Percentiles rank a stretch among this genome's conserved stretches.
These are phyloP conservation scores for Ogataea minuta DNA, from an alignment of 805 yeast genomes.

Conservation along the genomic window DNA sequence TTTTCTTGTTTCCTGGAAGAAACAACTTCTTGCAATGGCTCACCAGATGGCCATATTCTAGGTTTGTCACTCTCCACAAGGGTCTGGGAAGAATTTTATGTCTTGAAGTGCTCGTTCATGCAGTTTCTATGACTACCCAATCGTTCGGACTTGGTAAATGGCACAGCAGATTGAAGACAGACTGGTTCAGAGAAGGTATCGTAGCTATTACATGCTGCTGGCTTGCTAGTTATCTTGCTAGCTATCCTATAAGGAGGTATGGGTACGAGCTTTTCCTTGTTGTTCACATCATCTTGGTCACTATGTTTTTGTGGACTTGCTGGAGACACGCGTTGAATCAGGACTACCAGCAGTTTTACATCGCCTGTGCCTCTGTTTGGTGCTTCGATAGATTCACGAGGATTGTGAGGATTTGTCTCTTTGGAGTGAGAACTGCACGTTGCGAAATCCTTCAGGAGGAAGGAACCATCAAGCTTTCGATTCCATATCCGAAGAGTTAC, in stretches of 20 bases:
- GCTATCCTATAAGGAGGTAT: slow-evolving; percentile 47
- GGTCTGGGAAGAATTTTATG: slow-evolving; percentile 50
- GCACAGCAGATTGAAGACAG: slow-evolving; percentile 27
- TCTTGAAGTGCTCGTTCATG: slow-evolving; percentile 46
- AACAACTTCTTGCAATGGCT: slow-evolving; percentile 59
- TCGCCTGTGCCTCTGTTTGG: slow-evolving; percentile 49
- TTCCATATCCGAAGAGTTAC: slow-evolving; percentile 42
- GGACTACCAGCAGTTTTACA: slow-evolving; percentile 33
- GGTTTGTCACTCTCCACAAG: slow-evolving; percentile 57
- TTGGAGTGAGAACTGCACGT: slow-evolving; percentile 40
- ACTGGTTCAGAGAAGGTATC: slow-evolving; percentile 33
- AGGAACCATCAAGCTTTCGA: slow-evolving; percentile 46
- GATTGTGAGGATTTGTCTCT: slow-evolving; percentile 35
- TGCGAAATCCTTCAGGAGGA: slow-evolving; percentile 42
- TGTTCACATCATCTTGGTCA: slow-evolving; percentile 57
- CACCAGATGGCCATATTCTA: slow-evolving; percentile 55
- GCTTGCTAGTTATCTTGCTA: slow-evolving; percentile 44
- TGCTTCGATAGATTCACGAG: slow-evolving; percentile 51
- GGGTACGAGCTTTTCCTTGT: slow-evolving; percentile 61
- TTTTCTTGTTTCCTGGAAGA: slow-evolving; percentile 59
- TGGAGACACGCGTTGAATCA: slow-evolving; percentile 53
- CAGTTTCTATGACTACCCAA: slow-evolving; percentile 30
- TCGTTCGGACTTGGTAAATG: slow-evolving; percentile 24
- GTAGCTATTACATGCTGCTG: slow-evolving; percentile 40
- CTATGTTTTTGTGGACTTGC: slow-evolving; percentile 50